Evolutionary conservation across 2,329 filamentous ascomycete genomes (phyloP).

Genomic region (Trichoderma guizhouense): DNA sequence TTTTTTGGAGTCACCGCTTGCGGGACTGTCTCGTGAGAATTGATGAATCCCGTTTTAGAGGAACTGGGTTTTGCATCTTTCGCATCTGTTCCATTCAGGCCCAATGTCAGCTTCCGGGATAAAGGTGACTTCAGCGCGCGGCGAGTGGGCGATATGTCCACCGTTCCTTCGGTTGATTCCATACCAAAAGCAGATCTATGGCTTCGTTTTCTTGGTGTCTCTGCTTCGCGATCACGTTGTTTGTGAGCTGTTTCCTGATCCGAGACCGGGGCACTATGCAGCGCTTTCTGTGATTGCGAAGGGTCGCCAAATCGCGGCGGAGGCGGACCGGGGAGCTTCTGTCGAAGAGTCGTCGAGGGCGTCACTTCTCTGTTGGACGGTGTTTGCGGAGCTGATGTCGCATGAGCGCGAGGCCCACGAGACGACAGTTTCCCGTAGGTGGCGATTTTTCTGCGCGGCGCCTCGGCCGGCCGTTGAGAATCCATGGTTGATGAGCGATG

Average conservation of each 20-base stretch:
- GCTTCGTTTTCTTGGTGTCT: neutral
- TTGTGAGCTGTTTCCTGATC: neutral
- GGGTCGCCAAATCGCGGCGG: neutral
- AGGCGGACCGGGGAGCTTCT: neutral
- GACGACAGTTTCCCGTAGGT: conserved; percentile 11
- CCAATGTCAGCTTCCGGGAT: neutral
- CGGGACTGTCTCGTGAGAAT: neutral
- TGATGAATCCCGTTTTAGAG: neutral
- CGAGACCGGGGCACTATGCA: neutral
- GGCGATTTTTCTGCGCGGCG: neutral
- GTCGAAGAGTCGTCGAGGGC: neutral
- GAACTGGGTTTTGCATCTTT: neutral
- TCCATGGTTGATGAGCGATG: neutral
- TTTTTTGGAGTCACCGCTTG: neutral
- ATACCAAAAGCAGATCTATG: conserved; percentile 8
- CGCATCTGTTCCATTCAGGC: neutral
- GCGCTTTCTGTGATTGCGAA: neutral
- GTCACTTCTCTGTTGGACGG: neutral
- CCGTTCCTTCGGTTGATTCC: neutral
- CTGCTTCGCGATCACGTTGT: neutral
- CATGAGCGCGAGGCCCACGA: neutral
- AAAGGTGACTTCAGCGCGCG: neutral
- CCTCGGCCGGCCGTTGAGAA: neutral
- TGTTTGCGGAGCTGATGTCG: neutral
- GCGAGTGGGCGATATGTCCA: neutral